A percentile compares a stretch with the other conserved stretches of the same genome.
phyloP scores from a whole-genome alignment of 371 early-diverging fungal species.

The Apophysomyces ossiformis region DNA sequence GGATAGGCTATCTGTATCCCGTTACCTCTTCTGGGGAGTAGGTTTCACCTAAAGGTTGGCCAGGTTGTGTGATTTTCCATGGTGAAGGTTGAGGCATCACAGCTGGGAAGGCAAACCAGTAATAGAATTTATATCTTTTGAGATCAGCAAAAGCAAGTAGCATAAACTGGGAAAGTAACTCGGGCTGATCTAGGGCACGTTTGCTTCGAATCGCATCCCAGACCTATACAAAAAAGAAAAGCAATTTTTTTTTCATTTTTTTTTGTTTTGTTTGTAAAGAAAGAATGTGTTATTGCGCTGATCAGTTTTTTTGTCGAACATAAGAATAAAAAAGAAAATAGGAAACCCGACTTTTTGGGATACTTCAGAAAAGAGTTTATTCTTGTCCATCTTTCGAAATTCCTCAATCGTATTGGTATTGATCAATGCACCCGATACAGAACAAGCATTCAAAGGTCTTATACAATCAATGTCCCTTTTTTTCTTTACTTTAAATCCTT shows the following conservation, averaged over 20 bases:
- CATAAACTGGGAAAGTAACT: slow-evolving; percentile 67
- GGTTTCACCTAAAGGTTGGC: slow-evolving; percentile 19
- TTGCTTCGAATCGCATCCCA: slow-evolving; percentile 72
- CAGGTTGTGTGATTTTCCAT: slow-evolving; percentile 22
- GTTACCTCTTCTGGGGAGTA: slow-evolving; percentile 34
- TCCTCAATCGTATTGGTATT: slow-evolving; percentile 95
- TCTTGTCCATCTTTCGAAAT: slow-evolving; percentile 81
- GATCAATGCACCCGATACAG: slow-evolving; percentile 61
- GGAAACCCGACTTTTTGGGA: slow-evolving; percentile 44
- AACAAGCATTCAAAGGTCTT: slow-evolving; percentile 32
- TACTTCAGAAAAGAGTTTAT: slow-evolving; percentile 57
- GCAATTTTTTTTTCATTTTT: too few relatives aligned
- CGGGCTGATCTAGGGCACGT: slow-evolving; percentile 64
- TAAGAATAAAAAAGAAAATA: background rate
- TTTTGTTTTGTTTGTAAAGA: too few relatives aligned
- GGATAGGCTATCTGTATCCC: too few relatives aligned
- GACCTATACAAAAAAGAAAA: slow-evolving; percentile 55
- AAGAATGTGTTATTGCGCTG: background rate
- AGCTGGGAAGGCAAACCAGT: slow-evolving; percentile 94
- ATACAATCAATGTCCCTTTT: slow-evolving; percentile 6
- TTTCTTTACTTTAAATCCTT: background rate
- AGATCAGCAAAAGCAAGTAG: slow-evolving; percentile 90
- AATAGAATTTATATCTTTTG: slow-evolving; percentile 91
- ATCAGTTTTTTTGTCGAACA: too few relatives aligned
- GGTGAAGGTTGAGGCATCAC: slow-evolving; percentile 49